A percentile compares a stretch with the other conserved stretches of the same genome.
phyloP scores from a whole-genome alignment of 192 early-diverging fungal species.

The Coemansia sp. region DNA sequence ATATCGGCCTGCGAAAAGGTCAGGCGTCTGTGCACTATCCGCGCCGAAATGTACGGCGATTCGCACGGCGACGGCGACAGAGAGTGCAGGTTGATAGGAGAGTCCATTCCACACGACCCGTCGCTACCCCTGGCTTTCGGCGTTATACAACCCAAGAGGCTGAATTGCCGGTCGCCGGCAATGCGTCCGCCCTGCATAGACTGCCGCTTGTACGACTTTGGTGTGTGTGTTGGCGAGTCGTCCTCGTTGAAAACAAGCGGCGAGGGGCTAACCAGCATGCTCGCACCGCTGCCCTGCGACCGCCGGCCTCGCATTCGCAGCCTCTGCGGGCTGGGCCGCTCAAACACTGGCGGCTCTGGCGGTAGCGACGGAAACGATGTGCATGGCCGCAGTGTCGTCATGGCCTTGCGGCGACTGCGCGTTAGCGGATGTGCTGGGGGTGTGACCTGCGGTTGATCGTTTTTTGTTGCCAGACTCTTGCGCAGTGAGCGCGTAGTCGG shows the following conservation, averaged over 20 bases:
- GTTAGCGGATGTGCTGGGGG: background rate
- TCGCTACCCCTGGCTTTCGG: constrained; percentile 9
- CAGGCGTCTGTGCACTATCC: constrained; percentile 25
- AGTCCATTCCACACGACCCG: too few species aligned
- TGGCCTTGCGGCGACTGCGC: constrained; percentile 9
- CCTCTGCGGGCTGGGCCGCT: too few species aligned
- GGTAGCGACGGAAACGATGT: constrained; percentile 38
- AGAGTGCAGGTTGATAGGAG: constrained; percentile 6
- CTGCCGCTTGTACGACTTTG: constrained; percentile 5
- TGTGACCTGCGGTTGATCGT: too few species aligned
- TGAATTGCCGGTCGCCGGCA: constrained; percentile 1
- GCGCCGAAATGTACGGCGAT: background rate
- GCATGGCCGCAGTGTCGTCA: constrained; percentile 13
- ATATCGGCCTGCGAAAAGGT: constrained; percentile 31
- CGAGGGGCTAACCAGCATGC: too few species aligned
- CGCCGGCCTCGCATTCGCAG: too few species aligned
- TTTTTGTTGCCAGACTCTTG: constrained; percentile 8
- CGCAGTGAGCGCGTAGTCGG: constrained; percentile 15
- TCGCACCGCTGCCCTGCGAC: too few species aligned
- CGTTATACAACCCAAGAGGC: constrained; percentile 22
- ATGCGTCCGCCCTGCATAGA: background rate
- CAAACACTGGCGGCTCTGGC: background rate
- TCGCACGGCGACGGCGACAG: constrained; percentile 23
- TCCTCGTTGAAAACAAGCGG: too few species aligned
- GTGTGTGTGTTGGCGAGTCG: constrained; percentile 6